These are phyloP conservation scores for Pyropia yezoensis DNA, from an alignment of 23 red algal species.

Conservation along the genomic window DNA sequence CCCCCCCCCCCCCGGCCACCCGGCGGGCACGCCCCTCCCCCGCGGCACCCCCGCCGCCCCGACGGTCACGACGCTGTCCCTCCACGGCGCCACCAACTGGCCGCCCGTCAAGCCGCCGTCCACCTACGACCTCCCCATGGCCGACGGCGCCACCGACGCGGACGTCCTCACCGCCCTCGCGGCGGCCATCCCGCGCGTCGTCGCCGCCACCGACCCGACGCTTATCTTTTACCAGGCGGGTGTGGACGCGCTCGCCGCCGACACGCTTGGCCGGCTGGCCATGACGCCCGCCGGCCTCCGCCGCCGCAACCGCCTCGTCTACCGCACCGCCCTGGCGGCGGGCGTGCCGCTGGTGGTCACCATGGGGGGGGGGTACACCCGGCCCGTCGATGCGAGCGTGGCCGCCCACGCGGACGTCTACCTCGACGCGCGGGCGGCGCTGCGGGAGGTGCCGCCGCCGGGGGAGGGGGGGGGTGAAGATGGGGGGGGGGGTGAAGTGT, in stretches of 20 bases:
- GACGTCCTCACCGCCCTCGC: constrained; percentile 36
- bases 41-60: background rate
- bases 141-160: constrained; percentile 17
- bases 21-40: too few species aligned
- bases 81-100: constrained; percentile 41
- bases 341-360: constrained; percentile 15
- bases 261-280: constrained; percentile 41
- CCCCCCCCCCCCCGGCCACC: too few species aligned
- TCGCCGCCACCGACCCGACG: constrained; percentile 11
- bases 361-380: constrained; percentile 62
- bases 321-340: constrained; percentile 8
- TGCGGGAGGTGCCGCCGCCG: background rate
- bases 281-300: constrained; percentile 30
- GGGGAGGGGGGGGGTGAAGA: background rate
- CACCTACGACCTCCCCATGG: constrained; percentile 48
- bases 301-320: constrained; percentile 35
- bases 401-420: constrained; percentile 54
- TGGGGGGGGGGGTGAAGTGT: too few species aligned
- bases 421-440: constrained; percentile 26
- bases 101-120: constrained; percentile 39
- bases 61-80: constrained; percentile 22
- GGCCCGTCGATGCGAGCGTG: constrained; percentile 30
- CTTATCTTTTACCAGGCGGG: constrained; percentile 65
- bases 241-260: constrained; percentile 54
- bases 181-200: constrained; percentile 13